These are phyloP conservation scores for Takashimella tepidaria DNA, from an alignment of 1,284 basidiomycete genomes.

Conservation along the genomic window DNA sequence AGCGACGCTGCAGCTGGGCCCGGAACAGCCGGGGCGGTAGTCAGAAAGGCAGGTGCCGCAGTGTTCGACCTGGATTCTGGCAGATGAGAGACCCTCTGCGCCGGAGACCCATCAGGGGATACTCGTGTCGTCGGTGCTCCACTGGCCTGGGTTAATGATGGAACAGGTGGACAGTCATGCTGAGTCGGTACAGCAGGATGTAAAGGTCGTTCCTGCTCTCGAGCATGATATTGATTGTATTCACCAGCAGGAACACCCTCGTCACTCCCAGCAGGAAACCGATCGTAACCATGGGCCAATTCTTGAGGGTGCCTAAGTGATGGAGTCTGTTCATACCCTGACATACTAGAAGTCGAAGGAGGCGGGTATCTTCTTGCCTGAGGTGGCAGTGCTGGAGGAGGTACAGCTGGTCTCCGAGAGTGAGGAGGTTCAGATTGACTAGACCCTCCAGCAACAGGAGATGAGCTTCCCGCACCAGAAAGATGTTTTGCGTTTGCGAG, in stretches of 20 bases:
- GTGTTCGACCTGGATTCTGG: neutral
- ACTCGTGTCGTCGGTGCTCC: neutral
- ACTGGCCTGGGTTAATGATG: neutral
- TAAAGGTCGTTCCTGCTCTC: neutral
- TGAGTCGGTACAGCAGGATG: neutral
- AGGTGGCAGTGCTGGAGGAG: no score
- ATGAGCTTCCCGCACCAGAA: neutral
- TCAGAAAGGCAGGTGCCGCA: neutral
- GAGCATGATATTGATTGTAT: neutral
- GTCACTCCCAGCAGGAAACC: neutral
- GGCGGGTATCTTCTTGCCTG: neutral
- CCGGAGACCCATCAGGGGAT: neutral
- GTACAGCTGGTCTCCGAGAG: neutral
- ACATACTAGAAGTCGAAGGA: neutral
- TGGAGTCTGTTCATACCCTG: neutral
- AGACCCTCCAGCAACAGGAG: constrained; percentile 1
- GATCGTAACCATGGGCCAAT: neutral
- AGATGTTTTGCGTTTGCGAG: no score
- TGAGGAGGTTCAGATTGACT: neutral
- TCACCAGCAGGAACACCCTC: neutral
- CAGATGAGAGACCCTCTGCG: neutral
- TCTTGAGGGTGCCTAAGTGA: neutral
- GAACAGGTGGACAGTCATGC: constrained; percentile 1
- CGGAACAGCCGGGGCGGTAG: no score
- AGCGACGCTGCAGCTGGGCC: neutral